These are phyloP conservation scores for Puccinia hordei DNA, from an alignment of 1,284 basidiomycete genomes.

Conservation along the genomic window DNA sequence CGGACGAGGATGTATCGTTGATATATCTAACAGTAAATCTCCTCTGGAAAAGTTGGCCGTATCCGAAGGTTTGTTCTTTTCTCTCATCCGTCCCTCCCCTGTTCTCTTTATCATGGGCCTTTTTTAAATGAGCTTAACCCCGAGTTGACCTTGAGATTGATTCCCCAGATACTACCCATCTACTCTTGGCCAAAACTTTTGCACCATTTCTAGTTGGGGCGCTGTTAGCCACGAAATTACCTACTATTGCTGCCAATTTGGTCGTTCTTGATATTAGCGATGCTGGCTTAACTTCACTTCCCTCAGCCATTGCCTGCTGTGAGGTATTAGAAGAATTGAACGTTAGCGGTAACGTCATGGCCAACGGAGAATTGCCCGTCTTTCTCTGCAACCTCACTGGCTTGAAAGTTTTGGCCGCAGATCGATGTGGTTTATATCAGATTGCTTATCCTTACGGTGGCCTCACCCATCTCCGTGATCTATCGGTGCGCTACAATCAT, in stretches of 20 bases:
- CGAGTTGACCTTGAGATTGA: neutral
- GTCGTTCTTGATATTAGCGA: slow-evolving; percentile 60
- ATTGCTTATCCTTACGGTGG: slow-evolving; percentile 63
- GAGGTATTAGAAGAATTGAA: slow-evolving; percentile 87
- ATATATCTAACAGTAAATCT: slow-evolving; percentile 18
- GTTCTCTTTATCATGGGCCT: neutral
- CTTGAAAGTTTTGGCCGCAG: slow-evolving; percentile 83
- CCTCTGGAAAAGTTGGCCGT: slow-evolving; percentile 29
- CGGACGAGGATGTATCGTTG: slow-evolving; percentile 40
- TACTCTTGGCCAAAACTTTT: slow-evolving; percentile 28
- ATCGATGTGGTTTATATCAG: slow-evolving; percentile 76
- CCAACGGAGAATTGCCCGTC: slow-evolving; percentile 69
- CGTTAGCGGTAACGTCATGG: slow-evolving; percentile 83
- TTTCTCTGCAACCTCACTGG: slow-evolving; percentile 75
- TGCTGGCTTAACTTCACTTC: slow-evolving; percentile 79
- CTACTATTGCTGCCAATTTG: slow-evolving; percentile 12
- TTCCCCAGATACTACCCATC: slow-evolving; percentile 43
- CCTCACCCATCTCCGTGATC: slow-evolving; percentile 61
- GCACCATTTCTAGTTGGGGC: slow-evolving; percentile 22
- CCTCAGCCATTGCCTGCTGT: slow-evolving; percentile 75
- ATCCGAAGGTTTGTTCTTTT: slow-evolving; percentile 23
- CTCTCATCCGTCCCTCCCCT: neutral
- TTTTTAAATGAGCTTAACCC: neutral
- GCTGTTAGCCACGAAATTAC: slow-evolving; percentile 1
- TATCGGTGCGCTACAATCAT: slow-evolving; percentile 71